Base-by-base conservation (phyloP, 129 eudicot genomes). In the Smallanthus sonchifolius region DNA sequence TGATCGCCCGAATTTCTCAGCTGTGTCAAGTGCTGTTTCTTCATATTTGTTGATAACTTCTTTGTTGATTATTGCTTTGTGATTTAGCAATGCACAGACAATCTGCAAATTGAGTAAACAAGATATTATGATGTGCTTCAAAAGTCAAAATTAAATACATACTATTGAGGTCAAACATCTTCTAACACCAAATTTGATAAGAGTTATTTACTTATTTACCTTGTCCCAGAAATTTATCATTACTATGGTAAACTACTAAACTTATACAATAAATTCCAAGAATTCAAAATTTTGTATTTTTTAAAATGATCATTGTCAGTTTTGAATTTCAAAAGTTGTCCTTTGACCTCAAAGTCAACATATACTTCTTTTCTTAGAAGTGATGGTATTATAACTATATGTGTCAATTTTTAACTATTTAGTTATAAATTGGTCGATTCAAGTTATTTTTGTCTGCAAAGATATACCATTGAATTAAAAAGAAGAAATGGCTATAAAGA, bases 1-100 rank as follows among this genome's bases (percentile, higher is more conserved):
- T 6, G 86, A 68, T 17, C 60, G 80, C 3, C 80, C 77, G 15
- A 75, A 73, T 78, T 78, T 89, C 37, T 79, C 84, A 35, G 96
- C 86, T 0, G 91, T 82, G 77, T 89, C 96, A 0, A 89, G 74
- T 4, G 96, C 85, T 0, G 90, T 89, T 80, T 89, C 96, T 3
- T 90, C 92, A 15, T 84, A 80, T 72, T 80, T 89, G 85, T 86
- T 89, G 35, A 89, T 75, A 63, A 70, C 86, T 80, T 84, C 74
- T 74, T 80, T 89, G 56, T 86, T 74, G 32, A 78, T 67, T 37
- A 48, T 70, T 74, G 60, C 92, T 35, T 73, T 73, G 77, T 87
- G 76, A 36, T 74, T 77, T 49, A 89, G 57, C 57, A 89, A 70
- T 48, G 81, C 80, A 24, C 51, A 42, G 57, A 89, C 81, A 65